Conservation (phyloP, 345 rosid genomes). For the Angophora floribunda region DNA sequence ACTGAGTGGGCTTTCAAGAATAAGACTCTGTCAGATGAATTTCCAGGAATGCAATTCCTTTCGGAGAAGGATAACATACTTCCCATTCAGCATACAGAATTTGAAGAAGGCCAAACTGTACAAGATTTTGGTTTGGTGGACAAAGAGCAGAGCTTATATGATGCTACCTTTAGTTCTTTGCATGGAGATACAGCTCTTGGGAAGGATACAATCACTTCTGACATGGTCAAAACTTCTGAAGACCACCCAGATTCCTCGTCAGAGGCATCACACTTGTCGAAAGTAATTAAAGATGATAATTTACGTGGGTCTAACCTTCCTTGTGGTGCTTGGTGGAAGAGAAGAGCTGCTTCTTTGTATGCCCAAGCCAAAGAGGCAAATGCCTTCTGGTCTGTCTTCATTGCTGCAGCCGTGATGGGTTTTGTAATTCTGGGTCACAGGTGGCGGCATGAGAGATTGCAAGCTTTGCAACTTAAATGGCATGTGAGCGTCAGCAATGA, state of each 20-base stretch:
- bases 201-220: slow-evolving; percentile 20
- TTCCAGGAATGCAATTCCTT: slow-evolving; percentile 30
- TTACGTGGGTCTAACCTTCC: slow-evolving; percentile 39
- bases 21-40: slow-evolving; percentile 44
- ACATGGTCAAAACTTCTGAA: slow-evolving; percentile 24
- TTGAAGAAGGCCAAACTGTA: slow-evolving; percentile 28
- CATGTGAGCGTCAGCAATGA: slow-evolving; percentile 52
- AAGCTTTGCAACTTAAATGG: slow-evolving; percentile 77
- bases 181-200: slow-evolving; percentile 35
- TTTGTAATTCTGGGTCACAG: slow-evolving; percentile 89
- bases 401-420: slow-evolving; percentile 94
- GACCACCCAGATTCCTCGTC: slow-evolving; percentile 12
- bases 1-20: slow-evolving; percentile 43
- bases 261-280: slow-evolving; percentile 20
- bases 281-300: slow-evolving; percentile 31
- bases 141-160: slow-evolving; percentile 42
- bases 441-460: slow-evolving; percentile 98
- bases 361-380: slow-evolving; percentile 78
- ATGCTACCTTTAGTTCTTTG: slow-evolving; percentile 36
- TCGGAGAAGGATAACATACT: slow-evolving; percentile 27
- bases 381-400: slow-evolving; percentile 79
- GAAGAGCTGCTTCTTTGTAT: slow-evolving; percentile 65
- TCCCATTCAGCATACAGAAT: slow-evolving; percentile 14
- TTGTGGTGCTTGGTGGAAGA: slow-evolving; percentile 95
- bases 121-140: slow-evolving; percentile 18